phyloP scores from a whole-genome alignment of 208 protist species.

The Entamoeba dispar region DNA sequence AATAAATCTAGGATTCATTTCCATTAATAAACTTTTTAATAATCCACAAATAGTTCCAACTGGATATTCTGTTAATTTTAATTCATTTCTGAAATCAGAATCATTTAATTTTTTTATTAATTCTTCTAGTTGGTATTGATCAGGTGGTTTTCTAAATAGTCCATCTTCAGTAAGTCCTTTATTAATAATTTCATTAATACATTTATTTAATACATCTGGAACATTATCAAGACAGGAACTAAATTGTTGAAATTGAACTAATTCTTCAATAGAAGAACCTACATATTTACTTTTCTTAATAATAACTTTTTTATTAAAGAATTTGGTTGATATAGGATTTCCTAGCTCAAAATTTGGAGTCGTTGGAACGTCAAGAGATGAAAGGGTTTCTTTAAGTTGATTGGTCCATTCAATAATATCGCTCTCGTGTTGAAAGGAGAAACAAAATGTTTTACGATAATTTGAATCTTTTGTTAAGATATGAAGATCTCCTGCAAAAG shows the following conservation, averaged over 20 bases:
- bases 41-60: background rate
- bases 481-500: background rate
- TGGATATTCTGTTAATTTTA: background rate
- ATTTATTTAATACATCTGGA: background rate
- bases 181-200: background rate
- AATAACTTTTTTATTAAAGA: background rate
- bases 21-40: background rate
- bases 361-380: background rate
- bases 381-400: background rate
- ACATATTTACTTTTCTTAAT: background rate
- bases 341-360: background rate
- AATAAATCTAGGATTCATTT: background rate
- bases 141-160: background rate
- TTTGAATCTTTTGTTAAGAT: background rate
- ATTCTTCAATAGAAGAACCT: background rate
- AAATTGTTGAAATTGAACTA: background rate
- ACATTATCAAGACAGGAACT: background rate
- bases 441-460: background rate
- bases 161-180: background rate
- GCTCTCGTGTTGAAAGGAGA: background rate
- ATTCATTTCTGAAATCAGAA: background rate
- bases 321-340: background rate
- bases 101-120: background rate
- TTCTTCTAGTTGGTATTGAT: background rate
- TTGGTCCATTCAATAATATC: background rate